phyloP scores from a whole-genome alignment of 345 rosid genomes.

The Ailanthus altissimus region DNA sequence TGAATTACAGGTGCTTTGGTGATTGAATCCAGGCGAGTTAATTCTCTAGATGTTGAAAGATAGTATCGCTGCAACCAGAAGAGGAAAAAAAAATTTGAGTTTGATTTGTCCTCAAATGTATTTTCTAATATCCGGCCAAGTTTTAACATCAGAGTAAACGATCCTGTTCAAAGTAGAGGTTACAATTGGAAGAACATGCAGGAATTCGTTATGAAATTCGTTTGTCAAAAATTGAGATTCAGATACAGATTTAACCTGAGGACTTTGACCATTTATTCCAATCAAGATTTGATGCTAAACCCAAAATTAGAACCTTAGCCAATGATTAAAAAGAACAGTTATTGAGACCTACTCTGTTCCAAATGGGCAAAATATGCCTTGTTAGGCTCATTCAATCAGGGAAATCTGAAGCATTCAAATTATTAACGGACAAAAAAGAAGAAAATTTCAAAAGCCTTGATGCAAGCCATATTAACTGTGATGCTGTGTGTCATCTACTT shows the following conservation, averaged over 20 bases:
- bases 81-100: background rate
- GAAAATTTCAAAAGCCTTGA: background rate
- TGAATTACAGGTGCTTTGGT: conserved; percentile 95
- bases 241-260: no score
- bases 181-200: background rate
- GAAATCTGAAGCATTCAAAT: background rate
- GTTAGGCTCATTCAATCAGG: background rate
- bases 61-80: conserved; percentile 59
- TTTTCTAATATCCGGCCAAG: no score
- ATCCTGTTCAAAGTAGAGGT: no score
- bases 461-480: background rate
- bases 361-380: background rate
- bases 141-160: no score
- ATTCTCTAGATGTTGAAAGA: conserved; percentile 81
- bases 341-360: background rate
- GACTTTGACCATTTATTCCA: background rate
- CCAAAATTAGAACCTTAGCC: background rate
- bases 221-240: background rate
- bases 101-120: no score
- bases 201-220: background rate
- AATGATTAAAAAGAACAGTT: background rate
- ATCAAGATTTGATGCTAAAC: background rate
- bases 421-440: background rate
- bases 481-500: background rate
- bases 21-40: conserved; percentile 91